Conservation (phyloP, 2,329 filamentous ascomycete genomes). For the Onygenales sp. region DNA sequence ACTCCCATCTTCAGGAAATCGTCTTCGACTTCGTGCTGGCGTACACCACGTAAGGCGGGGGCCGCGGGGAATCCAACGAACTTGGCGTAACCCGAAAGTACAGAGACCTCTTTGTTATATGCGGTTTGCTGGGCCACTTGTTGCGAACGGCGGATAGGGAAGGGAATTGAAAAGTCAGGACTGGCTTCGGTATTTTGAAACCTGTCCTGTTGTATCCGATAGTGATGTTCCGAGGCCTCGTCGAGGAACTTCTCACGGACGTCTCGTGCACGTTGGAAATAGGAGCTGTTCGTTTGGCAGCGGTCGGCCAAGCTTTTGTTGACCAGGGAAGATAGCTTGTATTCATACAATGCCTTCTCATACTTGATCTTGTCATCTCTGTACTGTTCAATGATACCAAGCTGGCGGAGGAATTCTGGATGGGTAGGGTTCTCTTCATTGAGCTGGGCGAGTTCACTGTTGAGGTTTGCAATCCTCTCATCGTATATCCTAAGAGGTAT, state of each 20-base stretch:
- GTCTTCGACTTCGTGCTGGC: conserved; percentile 65
- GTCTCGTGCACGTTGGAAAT: conserved; percentile 77
- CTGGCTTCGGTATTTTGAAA: conserved; percentile 68
- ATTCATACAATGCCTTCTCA: conserved; percentile 63
- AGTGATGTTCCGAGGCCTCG: conserved; percentile 78
- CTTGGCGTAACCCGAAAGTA: conserved; percentile 83
- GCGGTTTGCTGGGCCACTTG: conserved; percentile 77
- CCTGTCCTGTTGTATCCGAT: conserved; percentile 82
- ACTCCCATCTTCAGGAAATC: conserved; percentile 87
- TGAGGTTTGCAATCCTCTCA: conserved; percentile 73
- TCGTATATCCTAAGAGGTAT: conserved; percentile 60
- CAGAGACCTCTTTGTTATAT: conserved; percentile 90
- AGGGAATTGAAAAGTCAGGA: conserved; percentile 71
- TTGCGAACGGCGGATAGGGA: conserved; percentile 65
- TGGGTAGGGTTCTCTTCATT: conserved; percentile 58
- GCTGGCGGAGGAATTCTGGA: conserved; percentile 82
- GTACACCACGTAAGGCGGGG: conserved; percentile 69
- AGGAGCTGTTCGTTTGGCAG: conserved; percentile 80
- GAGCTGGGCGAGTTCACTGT: conserved; percentile 55
- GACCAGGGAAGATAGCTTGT: conserved; percentile 63
- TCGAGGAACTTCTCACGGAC: conserved; percentile 71
- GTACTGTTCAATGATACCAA: conserved; percentile 74
- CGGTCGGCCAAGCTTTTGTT: conserved; percentile 70
- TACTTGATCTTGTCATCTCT: conserved; percentile 70
- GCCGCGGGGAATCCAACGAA: conserved; percentile 94